Conservation (phyloP, 2,329 filamentous ascomycete genomes). For the Plenodomus tracheiphilus region DNA sequence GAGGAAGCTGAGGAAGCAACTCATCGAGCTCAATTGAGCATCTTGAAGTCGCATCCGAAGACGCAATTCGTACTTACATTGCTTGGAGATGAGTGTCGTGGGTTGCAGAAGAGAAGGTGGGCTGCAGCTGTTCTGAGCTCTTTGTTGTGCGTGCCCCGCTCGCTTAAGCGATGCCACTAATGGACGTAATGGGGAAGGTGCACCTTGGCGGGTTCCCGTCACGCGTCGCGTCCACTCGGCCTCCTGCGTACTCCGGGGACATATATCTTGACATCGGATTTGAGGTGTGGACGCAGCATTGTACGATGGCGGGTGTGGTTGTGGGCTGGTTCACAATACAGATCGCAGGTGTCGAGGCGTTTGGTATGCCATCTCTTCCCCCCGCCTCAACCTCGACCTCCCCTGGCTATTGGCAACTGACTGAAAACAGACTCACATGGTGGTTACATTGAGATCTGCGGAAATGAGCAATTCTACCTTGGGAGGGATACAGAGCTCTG, state of each 20-base stretch:
- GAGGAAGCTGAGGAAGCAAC: conserved; percentile 5
- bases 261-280: neutral
- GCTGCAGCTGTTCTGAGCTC: conserved; percentile 18
- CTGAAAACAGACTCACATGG: conserved; percentile 25
- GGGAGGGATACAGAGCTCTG: conserved; percentile 39
- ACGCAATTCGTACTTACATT: conserved; percentile 39
- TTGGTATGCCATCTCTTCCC: conserved; percentile 17
- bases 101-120: conserved; percentile 41
- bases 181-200: neutral
- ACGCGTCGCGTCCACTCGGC: neutral
- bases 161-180: conserved; percentile 13
- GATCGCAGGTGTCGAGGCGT: conserved; percentile 10
- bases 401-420: conserved; percentile 22
- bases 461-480: conserved; percentile 42
- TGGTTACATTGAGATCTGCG: conserved; percentile 33
- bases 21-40: conserved; percentile 30
- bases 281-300: neutral
- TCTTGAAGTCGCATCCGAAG: conserved; percentile 3
- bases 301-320: conserved; percentile 27
- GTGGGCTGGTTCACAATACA: conserved; percentile 36
- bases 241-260: neutral
- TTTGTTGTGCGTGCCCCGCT: conserved; percentile 29
- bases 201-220: neutral
- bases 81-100: conserved; percentile 50
- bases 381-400: no score